Evolutionary conservation across 441 rosid genomes (phyloP), one percentile per base, ranked within the genome.

Genomic region (Sinapis alba): DNA sequence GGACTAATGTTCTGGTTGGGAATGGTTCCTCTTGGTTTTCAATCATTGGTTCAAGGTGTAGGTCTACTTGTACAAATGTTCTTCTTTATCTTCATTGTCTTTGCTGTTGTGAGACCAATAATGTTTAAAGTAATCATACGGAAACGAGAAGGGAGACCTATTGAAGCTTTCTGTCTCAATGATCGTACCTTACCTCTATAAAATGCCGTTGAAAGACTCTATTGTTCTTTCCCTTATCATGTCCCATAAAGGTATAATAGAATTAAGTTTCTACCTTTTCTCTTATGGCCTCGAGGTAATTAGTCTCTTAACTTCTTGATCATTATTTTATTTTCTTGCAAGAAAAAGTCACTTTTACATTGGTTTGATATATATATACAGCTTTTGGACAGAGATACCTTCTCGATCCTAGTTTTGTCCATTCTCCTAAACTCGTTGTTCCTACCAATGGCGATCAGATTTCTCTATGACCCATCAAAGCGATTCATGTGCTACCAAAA

Each of bases 141-240:
- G 13, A 87, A 85, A 43, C 86, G 83, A 4, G 83, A 81, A 50
- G 89, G 86, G 13, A 83, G 72, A 21, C 85, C 88, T 0, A 61
- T 91, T 60, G 19, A 89, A 80, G 72, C 41, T 84, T 21, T 28
- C 28, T 27, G 62, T 43, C n/a, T 28, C 73, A 1, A 57, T 80
- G 28, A 2, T 81, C 18, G 68, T 81, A 6, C 69, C 85, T 18
- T 78, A 69, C 68, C n/a, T 41, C 61, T 79, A 53, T 45, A 77
- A 81, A 21, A 74, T 85, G 81, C 87, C 89, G 0, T 68, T 72
- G 66, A 82, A 69, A 19, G 89, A 87, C 51, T 73, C 84, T 11
- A 0, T 81, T n/a, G 51, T 81, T 12, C 79, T 87, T 26, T 67
- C 87, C 43, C 73, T 78, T 18, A 76, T 85, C 8, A 68, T 84